Evolutionary conservation across 495 filamentous ascomycete species (phyloP).

Genomic region (Hypoxylon cercidicola): DNA sequence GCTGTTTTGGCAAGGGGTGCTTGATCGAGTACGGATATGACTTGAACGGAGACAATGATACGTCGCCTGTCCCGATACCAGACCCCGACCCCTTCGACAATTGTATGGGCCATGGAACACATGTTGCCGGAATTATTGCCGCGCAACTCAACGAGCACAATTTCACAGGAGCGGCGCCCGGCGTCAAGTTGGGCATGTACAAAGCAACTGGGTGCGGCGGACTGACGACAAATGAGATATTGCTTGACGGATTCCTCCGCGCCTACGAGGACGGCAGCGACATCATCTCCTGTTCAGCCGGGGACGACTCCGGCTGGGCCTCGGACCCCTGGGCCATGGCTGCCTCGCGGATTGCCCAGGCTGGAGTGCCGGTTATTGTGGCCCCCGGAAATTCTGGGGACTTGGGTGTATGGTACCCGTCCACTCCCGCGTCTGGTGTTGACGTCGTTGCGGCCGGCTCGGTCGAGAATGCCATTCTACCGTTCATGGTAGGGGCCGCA

Average conservation of each 20-base stretch:
- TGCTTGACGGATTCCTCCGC: constrained; percentile 47
- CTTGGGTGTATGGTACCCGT: constrained; percentile 49
- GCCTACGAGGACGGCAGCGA: constrained; percentile 53
- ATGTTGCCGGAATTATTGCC: constrained; percentile 51
- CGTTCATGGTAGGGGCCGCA: constrained; percentile 44
- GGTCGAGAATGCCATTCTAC: constrained; percentile 47
- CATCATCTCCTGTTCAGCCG: constrained; percentile 54
- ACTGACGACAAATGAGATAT: constrained; percentile 42
- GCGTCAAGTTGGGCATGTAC: constrained; percentile 54
- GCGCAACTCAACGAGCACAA: constrained; percentile 45
- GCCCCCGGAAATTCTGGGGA: constrained; percentile 51
- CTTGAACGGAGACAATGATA: background rate
- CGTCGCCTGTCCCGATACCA: constrained; percentile 2
- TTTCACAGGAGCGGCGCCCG: constrained; percentile 57
- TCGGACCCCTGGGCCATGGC: constrained; percentile 46
- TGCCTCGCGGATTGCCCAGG: constrained; percentile 44
- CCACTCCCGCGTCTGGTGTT: constrained; percentile 44
- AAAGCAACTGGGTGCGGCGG: constrained; percentile 47
- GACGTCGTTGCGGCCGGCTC: constrained; percentile 47
- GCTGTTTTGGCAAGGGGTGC: constrained; percentile 49
- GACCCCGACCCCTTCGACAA: constrained; percentile 12
- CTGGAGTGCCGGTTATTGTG: constrained; percentile 48
- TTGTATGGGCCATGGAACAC: constrained; percentile 13
- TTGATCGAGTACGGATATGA: constrained; percentile 43
- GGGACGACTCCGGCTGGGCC: constrained; percentile 47